These are phyloP conservation scores for Juncus effusus DNA, from an alignment of 176 grass and related monocot genomes.

Conservation along the genomic window DNA sequence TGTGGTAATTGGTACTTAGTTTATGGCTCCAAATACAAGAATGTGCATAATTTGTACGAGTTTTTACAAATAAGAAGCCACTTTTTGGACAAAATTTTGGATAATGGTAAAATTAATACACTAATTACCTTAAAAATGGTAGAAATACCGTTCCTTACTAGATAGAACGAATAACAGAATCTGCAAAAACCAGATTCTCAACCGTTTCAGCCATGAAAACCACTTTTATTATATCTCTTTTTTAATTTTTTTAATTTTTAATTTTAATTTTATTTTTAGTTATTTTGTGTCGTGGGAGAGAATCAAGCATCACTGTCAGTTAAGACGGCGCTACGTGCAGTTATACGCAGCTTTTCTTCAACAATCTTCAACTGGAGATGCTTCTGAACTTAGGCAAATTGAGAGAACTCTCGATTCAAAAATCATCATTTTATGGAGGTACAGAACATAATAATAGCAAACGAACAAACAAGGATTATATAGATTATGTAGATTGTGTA, in stretches of 20 bases:
- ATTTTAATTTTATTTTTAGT: constrained; percentile 27
- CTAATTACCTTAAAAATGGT: no score
- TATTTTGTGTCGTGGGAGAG: constrained; percentile 82
- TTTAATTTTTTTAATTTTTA: constrained; percentile 6
- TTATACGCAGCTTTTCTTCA: constrained; percentile 73
- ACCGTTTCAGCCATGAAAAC: not conserved
- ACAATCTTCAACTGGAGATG: constrained; percentile 57
- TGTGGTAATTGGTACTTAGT: no score
- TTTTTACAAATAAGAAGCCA: no score
- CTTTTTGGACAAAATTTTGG: no score
- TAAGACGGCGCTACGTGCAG: constrained; percentile 86
- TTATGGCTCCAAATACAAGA: no score
- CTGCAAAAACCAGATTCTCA: constrained; percentile 14
- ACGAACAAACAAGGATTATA: no score
- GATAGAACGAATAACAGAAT: not conserved
- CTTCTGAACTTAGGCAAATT: constrained; percentile 77
- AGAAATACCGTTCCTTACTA: no score
- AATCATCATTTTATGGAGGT: constrained; percentile 98
- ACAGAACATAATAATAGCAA: not conserved
- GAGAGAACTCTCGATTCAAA: constrained; percentile 90
- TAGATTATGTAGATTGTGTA: no score
- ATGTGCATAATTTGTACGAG: no score
- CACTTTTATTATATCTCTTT: not conserved
- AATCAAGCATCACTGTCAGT: constrained; percentile 84
- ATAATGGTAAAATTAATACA: no score